Percentiles rank a stretch among this genome's conserved stretches.
Conservation (phyloP, 371 early-diverging fungal genomes). For the Spiromyces aspiralis region DNA sequence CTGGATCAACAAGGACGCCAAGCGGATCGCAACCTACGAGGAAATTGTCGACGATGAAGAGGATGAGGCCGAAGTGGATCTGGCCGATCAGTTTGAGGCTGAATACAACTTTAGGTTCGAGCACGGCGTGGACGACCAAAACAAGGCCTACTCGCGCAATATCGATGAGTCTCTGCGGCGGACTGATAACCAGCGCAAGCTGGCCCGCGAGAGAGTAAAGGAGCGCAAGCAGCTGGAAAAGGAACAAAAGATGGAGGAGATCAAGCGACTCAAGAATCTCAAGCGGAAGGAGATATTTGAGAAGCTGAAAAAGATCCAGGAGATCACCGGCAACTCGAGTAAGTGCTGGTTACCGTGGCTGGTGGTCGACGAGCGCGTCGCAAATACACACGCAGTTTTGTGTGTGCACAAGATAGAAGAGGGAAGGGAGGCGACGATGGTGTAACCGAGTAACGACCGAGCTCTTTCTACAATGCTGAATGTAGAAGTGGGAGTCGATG, state of each 20-base stretch:
- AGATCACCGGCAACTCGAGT: constrained; percentile 58
- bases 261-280: constrained; percentile 73
- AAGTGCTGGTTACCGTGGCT: not conserved
- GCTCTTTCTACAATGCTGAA: too few relatives aligned
- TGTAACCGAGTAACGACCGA: too few relatives aligned
- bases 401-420: constrained; percentile 13
- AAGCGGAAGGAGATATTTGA: constrained; percentile 68
- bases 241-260: constrained; percentile 52
- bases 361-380: not conserved
- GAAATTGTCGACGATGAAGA: constrained; percentile 46
- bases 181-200: constrained; percentile 55
- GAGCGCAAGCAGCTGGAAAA: constrained; percentile 54
- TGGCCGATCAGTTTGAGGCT: constrained; percentile 74
- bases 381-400: not conserved
- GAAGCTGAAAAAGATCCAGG: constrained; percentile 60
- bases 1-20: constrained; percentile 73
- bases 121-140: constrained; percentile 47
- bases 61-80: constrained; percentile 48
- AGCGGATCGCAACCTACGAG: constrained; percentile 37
- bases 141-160: constrained; percentile 60
- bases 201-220: constrained; percentile 44
- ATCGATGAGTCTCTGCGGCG: constrained; percentile 51
- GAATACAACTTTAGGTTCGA: constrained; percentile 87
- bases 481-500: constrained; percentile 42
- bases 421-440: too few relatives aligned